Evolutionary conservation across 108 stramenopile genomes (phyloP).

Genomic region (Skeletonema potamos): DNA sequence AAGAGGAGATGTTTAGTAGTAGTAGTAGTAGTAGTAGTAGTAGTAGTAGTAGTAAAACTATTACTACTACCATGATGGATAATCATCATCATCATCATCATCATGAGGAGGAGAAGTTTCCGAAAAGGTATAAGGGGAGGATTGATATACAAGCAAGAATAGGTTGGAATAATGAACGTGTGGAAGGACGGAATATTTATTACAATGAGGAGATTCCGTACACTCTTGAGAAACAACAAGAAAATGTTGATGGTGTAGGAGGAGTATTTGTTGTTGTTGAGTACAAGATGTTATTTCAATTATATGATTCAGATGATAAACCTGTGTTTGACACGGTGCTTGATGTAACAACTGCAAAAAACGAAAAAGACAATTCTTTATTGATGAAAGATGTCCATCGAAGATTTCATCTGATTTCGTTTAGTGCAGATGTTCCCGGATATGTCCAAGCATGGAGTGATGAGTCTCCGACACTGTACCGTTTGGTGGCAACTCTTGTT

Average conservation of each 20-base stretch:
- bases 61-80: background rate
- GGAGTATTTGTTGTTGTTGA: too few relatives aligned
- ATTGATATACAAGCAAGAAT: conserved; percentile 22
- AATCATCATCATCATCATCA: too few relatives aligned
- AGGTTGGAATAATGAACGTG: background rate
- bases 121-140: conserved; percentile 5
- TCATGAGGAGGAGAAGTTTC: background rate
- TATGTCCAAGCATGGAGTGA: conserved; percentile 24
- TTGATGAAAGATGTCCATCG: conserved; percentile 15
- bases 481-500: conserved; percentile 19
- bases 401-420: conserved; percentile 27
- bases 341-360: conserved; percentile 11
- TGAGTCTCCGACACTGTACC: conserved; percentile 32
- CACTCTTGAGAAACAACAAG: conserved; percentile 34
- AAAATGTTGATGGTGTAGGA: conserved; percentile 12
- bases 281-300: conserved; percentile 38
- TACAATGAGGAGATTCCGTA: conserved; percentile 55
- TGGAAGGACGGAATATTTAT: conserved; percentile 50
- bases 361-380: background rate
- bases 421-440: conserved; percentile 20
- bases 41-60: too few relatives aligned
- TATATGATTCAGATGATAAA: conserved; percentile 6
- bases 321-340: conserved; percentile 29
- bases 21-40: too few relatives aligned
- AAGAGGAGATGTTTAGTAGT: too few relatives aligned